These are phyloP conservation scores for Diphasiastrum complanatum DNA, from an alignment of 83 land plant genomes.

Conservation along the genomic window DNA sequence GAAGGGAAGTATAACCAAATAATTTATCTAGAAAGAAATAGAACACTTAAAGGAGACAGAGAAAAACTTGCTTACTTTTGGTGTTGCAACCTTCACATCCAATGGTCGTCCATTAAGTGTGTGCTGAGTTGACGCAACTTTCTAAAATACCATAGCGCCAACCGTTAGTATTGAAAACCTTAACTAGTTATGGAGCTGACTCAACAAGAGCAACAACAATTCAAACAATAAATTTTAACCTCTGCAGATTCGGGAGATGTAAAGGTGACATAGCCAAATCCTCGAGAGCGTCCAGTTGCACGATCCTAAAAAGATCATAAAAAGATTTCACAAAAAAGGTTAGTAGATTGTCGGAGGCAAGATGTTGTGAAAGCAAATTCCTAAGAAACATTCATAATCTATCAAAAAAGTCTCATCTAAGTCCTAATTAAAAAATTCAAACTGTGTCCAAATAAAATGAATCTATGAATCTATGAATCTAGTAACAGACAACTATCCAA, in stretches of 20 bases:
- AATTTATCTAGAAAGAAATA: too few species aligned
- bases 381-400: background rate
- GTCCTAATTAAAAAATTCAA: too few species aligned
- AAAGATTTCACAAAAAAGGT: background rate
- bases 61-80: too few species aligned
- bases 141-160: constrained; percentile 1
- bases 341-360: background rate
- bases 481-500: too few species aligned
- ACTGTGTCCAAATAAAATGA: too few species aligned
- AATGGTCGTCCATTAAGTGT: background rate
- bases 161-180: too few species aligned
- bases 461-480: too few species aligned
- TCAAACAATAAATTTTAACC: background rate
- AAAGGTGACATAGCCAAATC: constrained; percentile 15
- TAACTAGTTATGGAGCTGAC: too few species aligned
- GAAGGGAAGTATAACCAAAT: too few species aligned
- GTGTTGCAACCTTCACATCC: constrained; percentile 13
- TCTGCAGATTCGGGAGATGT: constrained; percentile 8
- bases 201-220: too few species aligned
- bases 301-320: constrained; percentile 6
- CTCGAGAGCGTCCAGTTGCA: constrained; percentile 11
- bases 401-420: background rate
- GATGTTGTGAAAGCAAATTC: too few species aligned
- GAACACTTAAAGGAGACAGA: too few species aligned
- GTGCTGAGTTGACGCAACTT: constrained; percentile 1